These are phyloP conservation scores for Oryza australiensis DNA, from an alignment of 176 grass and related monocot genomes.

Conservation along the genomic window DNA sequence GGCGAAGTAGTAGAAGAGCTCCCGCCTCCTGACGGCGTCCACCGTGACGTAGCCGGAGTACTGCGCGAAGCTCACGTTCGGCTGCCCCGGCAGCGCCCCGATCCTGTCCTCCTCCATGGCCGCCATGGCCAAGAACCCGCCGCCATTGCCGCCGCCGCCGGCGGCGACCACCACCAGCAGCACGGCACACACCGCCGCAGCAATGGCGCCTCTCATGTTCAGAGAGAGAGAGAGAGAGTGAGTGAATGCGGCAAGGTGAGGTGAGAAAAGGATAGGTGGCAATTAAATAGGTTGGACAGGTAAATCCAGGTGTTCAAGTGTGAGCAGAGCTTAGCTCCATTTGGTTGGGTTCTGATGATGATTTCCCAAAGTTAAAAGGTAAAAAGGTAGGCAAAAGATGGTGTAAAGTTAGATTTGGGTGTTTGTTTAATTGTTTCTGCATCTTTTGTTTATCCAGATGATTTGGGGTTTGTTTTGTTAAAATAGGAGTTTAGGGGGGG, in stretches of 20 bases:
- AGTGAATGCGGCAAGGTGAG: slow-evolving; percentile 23
- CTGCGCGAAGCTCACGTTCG: slow-evolving; percentile 71
- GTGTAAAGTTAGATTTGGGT: neutral
- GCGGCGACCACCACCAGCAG: slow-evolving; percentile 39
- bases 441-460: neutral
- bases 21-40: slow-evolving; percentile 56
- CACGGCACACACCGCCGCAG: slow-evolving; percentile 10
- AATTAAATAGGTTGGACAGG: slow-evolving; percentile 44
- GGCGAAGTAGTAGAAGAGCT: slow-evolving; percentile 95
- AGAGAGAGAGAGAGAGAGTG: neutral
- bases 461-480: neutral
- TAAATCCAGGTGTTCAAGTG: neutral
- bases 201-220: slow-evolving; percentile 37
- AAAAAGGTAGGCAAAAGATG: neutral
- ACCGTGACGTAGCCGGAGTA: slow-evolving; percentile 90
- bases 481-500: neutral
- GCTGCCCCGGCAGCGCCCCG: slow-evolving; percentile 70
- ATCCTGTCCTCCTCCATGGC: slow-evolving; percentile 57
- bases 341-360: neutral
- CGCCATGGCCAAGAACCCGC: neutral
- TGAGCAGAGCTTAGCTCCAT: neutral
- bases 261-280: slow-evolving; percentile 7
- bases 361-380: neutral
- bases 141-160: neutral
- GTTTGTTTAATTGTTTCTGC: neutral